These are phyloP conservation scores for Apiotrichum veenhuisii DNA, from an alignment of 1,284 basidiomycete genomes.

Conservation along the genomic window DNA sequence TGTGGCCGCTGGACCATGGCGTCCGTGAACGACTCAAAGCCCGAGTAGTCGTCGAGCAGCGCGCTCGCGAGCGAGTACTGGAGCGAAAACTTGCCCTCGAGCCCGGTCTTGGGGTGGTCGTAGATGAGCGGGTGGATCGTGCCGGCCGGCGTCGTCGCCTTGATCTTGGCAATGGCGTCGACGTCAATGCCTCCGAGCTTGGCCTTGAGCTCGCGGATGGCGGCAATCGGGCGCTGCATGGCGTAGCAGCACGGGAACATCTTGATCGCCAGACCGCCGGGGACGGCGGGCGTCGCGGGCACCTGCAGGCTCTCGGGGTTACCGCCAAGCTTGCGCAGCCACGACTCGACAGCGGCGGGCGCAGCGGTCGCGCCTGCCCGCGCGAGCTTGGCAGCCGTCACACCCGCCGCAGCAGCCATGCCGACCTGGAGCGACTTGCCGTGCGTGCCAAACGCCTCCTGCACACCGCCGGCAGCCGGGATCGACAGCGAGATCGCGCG, in stretches of 20 bases:
- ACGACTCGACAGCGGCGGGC: slow-evolving; percentile 8
- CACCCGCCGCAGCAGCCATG: slow-evolving; percentile 8
- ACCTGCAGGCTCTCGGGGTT: background rate
- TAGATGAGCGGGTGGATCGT: slow-evolving; percentile 12
- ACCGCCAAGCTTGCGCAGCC: slow-evolving; percentile 10
- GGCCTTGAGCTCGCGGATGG: slow-evolving; percentile 9
- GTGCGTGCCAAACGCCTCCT: slow-evolving; percentile 15
- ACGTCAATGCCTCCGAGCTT: slow-evolving; percentile 1
- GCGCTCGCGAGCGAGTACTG: slow-evolving; percentile 12
- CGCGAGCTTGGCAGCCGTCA: slow-evolving; percentile 5
- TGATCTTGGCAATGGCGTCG: slow-evolving; percentile 4
- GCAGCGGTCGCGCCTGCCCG: slow-evolving; percentile 5
- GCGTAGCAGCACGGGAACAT: slow-evolving; percentile 17
- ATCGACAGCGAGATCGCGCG: slow-evolving; percentile 8
- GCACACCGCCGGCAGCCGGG: slow-evolving; percentile 9
- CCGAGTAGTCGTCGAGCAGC: slow-evolving; percentile 9
- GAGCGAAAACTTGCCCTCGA: slow-evolving; percentile 12
- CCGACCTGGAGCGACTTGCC: slow-evolving; percentile 13
- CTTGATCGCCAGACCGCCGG: slow-evolving; percentile 11
- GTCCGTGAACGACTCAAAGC: slow-evolving; percentile 10
- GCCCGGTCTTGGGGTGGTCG: slow-evolving; percentile 8
- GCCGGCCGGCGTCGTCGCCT: slow-evolving; percentile 6
- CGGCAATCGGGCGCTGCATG: slow-evolving; percentile 12
- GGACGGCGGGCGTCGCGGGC: slow-evolving; percentile 5
- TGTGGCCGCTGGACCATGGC: slow-evolving; percentile 7